phyloP scores from a whole-genome alignment of 129 eudicot genomes.

The Centella asiatica region DNA sequence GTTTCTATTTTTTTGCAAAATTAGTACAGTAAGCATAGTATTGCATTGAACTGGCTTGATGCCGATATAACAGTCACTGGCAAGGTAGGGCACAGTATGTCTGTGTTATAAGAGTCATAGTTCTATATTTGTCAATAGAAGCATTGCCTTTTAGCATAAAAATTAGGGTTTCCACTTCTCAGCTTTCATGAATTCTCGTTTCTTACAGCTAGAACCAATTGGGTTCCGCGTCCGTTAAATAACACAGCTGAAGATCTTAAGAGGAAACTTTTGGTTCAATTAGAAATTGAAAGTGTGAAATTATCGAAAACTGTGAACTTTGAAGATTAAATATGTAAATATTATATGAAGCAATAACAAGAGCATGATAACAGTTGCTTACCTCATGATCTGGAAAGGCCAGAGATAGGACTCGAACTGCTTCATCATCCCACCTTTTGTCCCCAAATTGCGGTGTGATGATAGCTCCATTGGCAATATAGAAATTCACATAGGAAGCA shows the following conservation, averaged over 20 bases:
- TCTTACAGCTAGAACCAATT: no score
- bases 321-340: no score
- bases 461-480: slow-evolving; percentile 77
- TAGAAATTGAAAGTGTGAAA: neutral
- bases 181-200: no score
- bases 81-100: no score
- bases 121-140: no score
- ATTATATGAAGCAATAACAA: neutral
- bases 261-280: neutral
- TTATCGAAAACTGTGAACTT: neutral
- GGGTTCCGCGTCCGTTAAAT: neutral
- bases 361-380: slow-evolving; percentile 13
- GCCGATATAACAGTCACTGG: no score
- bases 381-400: slow-evolving; percentile 75
- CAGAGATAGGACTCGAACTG: slow-evolving; percentile 51
- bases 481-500: slow-evolving; percentile 93
- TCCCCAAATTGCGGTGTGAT: slow-evolving; percentile 97
- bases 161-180: no score
- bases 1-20: no score
- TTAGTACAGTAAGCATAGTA: no score
- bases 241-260: neutral
- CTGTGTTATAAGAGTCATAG: no score
- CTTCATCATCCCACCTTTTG: slow-evolving; percentile 86
- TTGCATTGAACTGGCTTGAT: no score
- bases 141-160: no score